Percentiles rank a stretch among this genome's conserved stretches.
These are phyloP conservation scores for Rhododendron griersonianum DNA, from an alignment of 148 eudicot species.

Conservation along the genomic window DNA sequence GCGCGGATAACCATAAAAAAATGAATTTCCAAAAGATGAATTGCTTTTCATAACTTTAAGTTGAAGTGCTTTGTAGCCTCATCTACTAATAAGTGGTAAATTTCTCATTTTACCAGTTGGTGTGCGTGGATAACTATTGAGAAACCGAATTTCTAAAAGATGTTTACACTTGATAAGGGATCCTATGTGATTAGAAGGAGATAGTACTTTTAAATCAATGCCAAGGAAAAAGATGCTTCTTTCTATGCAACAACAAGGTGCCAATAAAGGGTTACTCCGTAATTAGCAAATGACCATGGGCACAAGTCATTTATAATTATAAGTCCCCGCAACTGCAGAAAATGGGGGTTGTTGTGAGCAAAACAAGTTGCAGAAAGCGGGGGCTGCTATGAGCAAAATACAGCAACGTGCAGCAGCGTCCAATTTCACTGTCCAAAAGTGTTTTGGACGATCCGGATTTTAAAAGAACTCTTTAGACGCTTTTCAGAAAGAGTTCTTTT, in stretches of 20 bases:
- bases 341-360: no score
- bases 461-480: no score
- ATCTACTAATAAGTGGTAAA: no score
- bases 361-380: no score
- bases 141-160: background rate
- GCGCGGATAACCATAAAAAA: no score
- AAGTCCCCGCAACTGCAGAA: background rate
- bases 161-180: background rate
- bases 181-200: background rate
- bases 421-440: no score
- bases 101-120: background rate
- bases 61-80: no score
- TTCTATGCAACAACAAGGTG: background rate
- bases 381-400: no score
- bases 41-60: no score
- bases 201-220: background rate
- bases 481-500: no score
- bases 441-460: no score
- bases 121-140: background rate
- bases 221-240: background rate
- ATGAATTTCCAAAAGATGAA: background rate
- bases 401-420: no score
- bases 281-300: background rate
- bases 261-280: background rate
- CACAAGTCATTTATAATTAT: background rate